These are phyloP conservation scores for Exophiala mesophila DNA, from an alignment of 2,329 filamentous ascomycete genomes.

Conservation along the genomic window DNA sequence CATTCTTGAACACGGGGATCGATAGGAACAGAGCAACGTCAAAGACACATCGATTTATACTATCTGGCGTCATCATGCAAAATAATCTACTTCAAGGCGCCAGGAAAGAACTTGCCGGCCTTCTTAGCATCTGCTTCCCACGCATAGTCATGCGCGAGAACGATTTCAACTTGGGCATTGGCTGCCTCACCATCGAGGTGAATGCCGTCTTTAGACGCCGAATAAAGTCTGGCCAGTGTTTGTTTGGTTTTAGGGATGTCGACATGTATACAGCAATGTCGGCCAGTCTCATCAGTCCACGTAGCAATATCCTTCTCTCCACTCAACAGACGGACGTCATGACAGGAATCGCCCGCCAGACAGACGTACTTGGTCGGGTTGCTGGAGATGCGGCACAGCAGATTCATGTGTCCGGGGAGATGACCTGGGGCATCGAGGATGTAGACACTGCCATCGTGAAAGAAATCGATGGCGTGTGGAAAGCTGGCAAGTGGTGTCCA, in stretches of 20 bases:
- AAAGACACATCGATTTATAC: too few species aligned
- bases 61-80: too few species aligned
- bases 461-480: conserved; percentile 29
- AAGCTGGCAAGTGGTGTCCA: conserved; percentile 23
- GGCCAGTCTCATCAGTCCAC: conserved; percentile 28
- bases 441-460: conserved; percentile 29
- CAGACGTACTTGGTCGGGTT: conserved; percentile 25
- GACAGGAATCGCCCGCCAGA: conserved; percentile 33
- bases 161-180: conserved; percentile 29
- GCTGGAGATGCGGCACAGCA: conserved; percentile 26
- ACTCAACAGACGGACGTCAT: conserved; percentile 30
- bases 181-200: conserved; percentile 10
- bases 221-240: conserved; percentile 24
- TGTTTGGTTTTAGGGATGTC: conserved; percentile 26
- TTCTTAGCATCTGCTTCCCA: conserved; percentile 28
- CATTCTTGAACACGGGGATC: too few species aligned
- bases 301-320: conserved; percentile 30
- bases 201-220: conserved; percentile 19
- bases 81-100: neutral
- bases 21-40: too few species aligned
- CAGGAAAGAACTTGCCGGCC: conserved; percentile 19
- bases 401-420: conserved; percentile 32
- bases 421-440: conserved; percentile 32
- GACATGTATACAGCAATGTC: conserved; percentile 30
- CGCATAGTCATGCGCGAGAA: conserved; percentile 32